Evolutionary conservation across 2,329 filamentous ascomycete genomes (phyloP).

Genomic region (Penicillium paneum): DNA sequence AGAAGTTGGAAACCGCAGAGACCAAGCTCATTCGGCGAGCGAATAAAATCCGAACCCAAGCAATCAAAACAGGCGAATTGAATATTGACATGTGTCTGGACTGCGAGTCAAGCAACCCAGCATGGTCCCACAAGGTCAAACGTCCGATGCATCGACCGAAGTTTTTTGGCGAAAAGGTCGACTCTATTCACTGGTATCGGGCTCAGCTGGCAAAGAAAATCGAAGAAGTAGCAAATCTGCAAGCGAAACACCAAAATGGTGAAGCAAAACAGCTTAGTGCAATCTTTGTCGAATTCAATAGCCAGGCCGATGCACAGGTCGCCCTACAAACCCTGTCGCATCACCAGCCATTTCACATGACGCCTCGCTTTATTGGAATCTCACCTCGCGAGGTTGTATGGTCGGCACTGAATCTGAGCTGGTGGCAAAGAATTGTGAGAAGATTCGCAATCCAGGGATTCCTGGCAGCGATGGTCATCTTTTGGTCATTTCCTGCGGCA

Average conservation of each 20-base stretch:
- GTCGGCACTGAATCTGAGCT: constrained; percentile 73
- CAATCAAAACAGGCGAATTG: constrained; percentile 38
- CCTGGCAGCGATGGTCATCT: constrained; percentile 74
- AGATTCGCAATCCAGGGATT: constrained; percentile 66
- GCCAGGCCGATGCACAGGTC: constrained; percentile 76
- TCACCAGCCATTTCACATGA: constrained; percentile 82
- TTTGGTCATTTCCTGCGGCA: constrained; percentile 75
- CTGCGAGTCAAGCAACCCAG: constrained; percentile 29
- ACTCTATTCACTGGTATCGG: constrained; percentile 85
- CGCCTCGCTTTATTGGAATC: constrained; percentile 80
- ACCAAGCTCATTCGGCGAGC: constrained; percentile 76
- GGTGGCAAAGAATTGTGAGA: constrained; percentile 78
- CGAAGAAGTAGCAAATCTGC: constrained; percentile 64
- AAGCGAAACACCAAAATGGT: constrained; percentile 62
- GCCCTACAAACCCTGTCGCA: constrained; percentile 82
- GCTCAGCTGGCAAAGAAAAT: constrained; percentile 68
- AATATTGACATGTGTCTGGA: constrained; percentile 26
- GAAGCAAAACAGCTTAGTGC: constrained; percentile 66
- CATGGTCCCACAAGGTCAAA: constrained; percentile 43
- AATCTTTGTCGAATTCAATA: constrained; percentile 85
- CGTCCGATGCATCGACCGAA: constrained; percentile 71
- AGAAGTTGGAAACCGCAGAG: constrained; percentile 81
- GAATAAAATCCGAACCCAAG: constrained; percentile 66
- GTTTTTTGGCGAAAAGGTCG: constrained; percentile 76
- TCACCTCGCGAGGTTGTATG: constrained; percentile 84